Base-by-base conservation (phyloP, 75 land plant genomes). In the Picea glauca region DNA sequence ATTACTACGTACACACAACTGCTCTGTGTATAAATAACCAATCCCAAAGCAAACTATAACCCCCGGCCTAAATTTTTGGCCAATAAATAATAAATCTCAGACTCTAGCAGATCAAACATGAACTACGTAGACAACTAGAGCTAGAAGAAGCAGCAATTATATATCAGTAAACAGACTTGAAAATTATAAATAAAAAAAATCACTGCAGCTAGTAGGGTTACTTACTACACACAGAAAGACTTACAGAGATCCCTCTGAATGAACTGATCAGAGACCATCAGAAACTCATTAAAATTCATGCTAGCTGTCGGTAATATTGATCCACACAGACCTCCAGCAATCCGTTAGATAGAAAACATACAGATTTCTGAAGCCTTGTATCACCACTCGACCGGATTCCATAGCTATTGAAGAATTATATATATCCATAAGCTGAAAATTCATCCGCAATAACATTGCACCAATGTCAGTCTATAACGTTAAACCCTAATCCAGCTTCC, bases 71-170 rank as follows among this genome's bases (percentile, higher is more conserved):
- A 50, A 50, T 3, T 11, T 70, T 70, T 40, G 21, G 74, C 56
- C 74, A 70, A 43, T 38, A 70, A 70, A 70, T 70, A 70, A 70
- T n/a, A 70, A 70, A 70, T 70, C 74, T 70, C 11, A 40, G 18
- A 70, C 12, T 46, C 74, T 70, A 43, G 23, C 9, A 70, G 17
- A 43, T 43, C 74, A 43, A 70, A 18, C 54, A 70, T 20, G 54
- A 46, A 70, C 74, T 21, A 40, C 43, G 56, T 50, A 50, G 56
- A 50, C 56, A 50, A 50, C 12, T 50, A 50, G 56, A 9, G 56
- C 12, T 50, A 50, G 56, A 50, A 8, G 56, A 50, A 50, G 56
- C 56, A 50, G 56, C 56, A 50, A 50, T 50, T 50, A 50, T 50
- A 50, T 50, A 50, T 50, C 56, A 50, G 56, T 50, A 50, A 50